Percentiles rank a stretch among this genome's conserved stretches.
Evolutionary conservation across 106 monocot species (phyloP).

Genomic region (Dactylorhiza incarnata): DNA sequence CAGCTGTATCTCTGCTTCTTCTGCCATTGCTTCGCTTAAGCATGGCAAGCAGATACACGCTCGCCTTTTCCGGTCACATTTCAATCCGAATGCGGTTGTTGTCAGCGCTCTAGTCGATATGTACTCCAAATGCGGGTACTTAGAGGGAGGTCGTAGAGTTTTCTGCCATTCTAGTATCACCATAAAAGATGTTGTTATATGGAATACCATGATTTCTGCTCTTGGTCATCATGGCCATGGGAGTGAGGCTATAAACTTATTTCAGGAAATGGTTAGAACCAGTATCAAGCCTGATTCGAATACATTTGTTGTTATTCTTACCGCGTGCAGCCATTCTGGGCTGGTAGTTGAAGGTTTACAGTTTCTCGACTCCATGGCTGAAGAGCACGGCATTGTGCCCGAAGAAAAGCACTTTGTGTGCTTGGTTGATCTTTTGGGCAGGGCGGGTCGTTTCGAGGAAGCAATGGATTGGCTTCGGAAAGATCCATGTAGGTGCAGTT

Average conservation of each 20-base stretch:
- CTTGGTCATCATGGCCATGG: slow-evolving; percentile 60
- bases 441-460: slow-evolving; percentile 45
- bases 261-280: slow-evolving; percentile 40
- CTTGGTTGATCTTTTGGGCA: slow-evolving; percentile 61
- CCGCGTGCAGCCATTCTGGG: slow-evolving; percentile 62
- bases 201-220: slow-evolving; percentile 74
- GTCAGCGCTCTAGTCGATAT: slow-evolving; percentile 64
- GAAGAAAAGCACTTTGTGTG: slow-evolving; percentile 61
- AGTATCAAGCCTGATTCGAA: slow-evolving; percentile 38
- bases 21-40: slow-evolving; percentile 35
- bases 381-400: slow-evolving; percentile 29
- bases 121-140: slow-evolving; percentile 87
- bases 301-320: slow-evolving; percentile 51
- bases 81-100: slow-evolving; percentile 51
- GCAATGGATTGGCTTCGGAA: slow-evolving; percentile 36
- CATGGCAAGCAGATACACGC: slow-evolving; percentile 77
- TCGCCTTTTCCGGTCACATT: slow-evolving; percentile 27
- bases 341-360: slow-evolving; percentile 48
- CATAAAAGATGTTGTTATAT: slow-evolving; percentile 45
- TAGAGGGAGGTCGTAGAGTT: slow-evolving; percentile 26
- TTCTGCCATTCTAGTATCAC: slow-evolving; percentile 20
- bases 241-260: slow-evolving; percentile 32
- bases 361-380: slow-evolving; percentile 51
- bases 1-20: slow-evolving; percentile 58
- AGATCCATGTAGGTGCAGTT: slow-evolving; percentile 24